Percentiles rank a stretch among this genome's conserved stretches.
Evolutionary conservation across 306 rosid genomes (phyloP).

Genomic region (Cicer chorassanicum): DNA sequence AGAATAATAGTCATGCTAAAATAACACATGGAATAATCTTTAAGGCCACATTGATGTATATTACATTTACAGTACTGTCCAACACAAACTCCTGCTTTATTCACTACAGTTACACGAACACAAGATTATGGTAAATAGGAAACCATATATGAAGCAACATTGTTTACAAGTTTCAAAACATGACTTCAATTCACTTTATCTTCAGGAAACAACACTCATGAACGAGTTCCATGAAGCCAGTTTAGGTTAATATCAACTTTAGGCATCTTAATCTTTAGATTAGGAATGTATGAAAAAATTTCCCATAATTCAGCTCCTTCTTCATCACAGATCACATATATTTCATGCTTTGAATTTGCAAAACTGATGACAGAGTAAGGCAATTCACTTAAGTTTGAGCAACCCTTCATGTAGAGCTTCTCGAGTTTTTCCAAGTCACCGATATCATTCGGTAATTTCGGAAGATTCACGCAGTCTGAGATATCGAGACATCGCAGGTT

Average conservation of each 20-base stretch:
- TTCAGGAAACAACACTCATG: slow-evolving; percentile 13
- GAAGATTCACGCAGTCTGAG: slow-evolving; percentile 48
- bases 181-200: background rate
- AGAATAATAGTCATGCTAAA: background rate
- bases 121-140: background rate
- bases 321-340: slow-evolving; percentile 52
- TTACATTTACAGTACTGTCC: background rate
- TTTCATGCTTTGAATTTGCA: background rate
- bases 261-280: slow-evolving; percentile 39
- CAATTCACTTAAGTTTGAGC: slow-evolving; percentile 44
- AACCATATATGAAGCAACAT: background rate
- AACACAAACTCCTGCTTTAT: background rate
- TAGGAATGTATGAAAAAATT: background rate
- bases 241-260: slow-evolving; percentile 40
- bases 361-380: slow-evolving; percentile 43
- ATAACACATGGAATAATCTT: slow-evolving; percentile 3
- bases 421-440: slow-evolving; percentile 51
- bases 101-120: background rate
- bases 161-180: background rate
- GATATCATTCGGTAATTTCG: slow-evolving; percentile 44
- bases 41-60: background rate
- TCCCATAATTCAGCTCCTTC: slow-evolving; percentile 48
- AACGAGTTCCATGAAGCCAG: slow-evolving; percentile 48
- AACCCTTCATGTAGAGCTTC: slow-evolving; percentile 51
- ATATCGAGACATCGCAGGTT: slow-evolving; percentile 50